Evolutionary conservation across 139 green algal genomes (phyloP).

Genomic region (Chlamydomonas asymmetrica): DNA sequence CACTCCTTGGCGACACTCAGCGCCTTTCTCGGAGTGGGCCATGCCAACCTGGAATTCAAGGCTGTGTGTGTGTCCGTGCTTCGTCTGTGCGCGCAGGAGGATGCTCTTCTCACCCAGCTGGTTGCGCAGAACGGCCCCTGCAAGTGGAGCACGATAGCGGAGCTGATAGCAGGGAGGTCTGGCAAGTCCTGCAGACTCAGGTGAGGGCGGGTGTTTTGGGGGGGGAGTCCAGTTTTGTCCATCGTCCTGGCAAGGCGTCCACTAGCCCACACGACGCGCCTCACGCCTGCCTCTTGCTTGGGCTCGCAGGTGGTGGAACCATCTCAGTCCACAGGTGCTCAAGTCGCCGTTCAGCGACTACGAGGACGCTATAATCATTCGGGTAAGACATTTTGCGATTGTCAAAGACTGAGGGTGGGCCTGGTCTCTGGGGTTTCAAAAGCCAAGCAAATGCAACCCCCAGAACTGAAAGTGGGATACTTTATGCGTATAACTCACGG

Average conservation of each 20-base stretch:
- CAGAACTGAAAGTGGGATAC: too few species aligned
- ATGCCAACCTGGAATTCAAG: background rate
- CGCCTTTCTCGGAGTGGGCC: background rate
- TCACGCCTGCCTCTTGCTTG: background rate
- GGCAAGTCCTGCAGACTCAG: constrained; percentile 23
- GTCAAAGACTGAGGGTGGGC: too few species aligned
- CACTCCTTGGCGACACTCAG: background rate
- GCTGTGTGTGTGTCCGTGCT: background rate
- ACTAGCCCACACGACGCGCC: background rate
- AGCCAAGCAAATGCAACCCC: too few species aligned
- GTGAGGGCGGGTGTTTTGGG: background rate
- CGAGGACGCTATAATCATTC: constrained; percentile 76
- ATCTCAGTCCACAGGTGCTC: constrained; percentile 80
- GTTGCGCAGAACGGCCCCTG: constrained; percentile 1
- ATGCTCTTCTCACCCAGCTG: constrained; percentile 21
- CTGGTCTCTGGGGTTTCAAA: too few species aligned
- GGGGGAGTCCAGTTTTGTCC: background rate
- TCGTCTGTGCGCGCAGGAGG: constrained; percentile 13
- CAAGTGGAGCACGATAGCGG: constrained; percentile 24
- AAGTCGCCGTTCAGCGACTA: constrained; percentile 74
- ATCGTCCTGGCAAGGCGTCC: background rate
- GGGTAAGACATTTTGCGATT: too few species aligned
- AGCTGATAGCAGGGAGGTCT: constrained; percentile 13
- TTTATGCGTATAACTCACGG: too few species aligned
- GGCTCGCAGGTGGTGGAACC: constrained; percentile 78